Conservation (phyloP, 2,329 filamentous ascomycete genomes). For the Fusarium keratoplasticum region DNA sequence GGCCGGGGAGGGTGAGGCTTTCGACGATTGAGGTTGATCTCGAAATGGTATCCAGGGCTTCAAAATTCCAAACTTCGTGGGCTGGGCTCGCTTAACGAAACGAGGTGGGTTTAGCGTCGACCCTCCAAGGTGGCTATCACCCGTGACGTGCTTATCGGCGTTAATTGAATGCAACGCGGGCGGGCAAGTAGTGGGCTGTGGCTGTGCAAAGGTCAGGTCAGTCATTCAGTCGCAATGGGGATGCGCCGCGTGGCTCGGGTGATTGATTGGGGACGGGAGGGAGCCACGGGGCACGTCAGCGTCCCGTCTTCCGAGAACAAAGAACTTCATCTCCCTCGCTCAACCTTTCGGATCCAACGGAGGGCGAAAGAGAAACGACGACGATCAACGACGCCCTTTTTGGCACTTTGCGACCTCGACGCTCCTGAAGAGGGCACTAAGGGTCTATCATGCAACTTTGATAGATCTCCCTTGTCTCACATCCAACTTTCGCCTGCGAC, state of each 20-base stretch:
- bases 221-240: constrained; percentile 3
- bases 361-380: constrained; percentile 8
- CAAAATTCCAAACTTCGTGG: not conserved
- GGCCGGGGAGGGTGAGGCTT: constrained; percentile 39
- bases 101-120: not conserved
- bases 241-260: constrained; percentile 33
- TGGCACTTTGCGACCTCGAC: constrained; percentile 4
- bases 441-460: constrained; percentile 35
- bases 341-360: constrained; percentile 23
- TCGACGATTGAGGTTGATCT: constrained; percentile 50
- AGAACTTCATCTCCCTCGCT: constrained; percentile 28
- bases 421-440: constrained; percentile 16
- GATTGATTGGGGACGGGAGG: constrained; percentile 31
- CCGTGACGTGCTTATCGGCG: constrained; percentile 24
- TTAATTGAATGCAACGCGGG: constrained; percentile 31
- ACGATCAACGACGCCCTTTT: constrained; percentile 7
- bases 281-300: constrained; percentile 43
- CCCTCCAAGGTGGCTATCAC: not conserved
- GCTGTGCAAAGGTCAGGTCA: constrained; percentile 27
- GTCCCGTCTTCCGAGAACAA: constrained; percentile 34
- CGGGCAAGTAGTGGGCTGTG: constrained; percentile 18
- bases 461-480: constrained; percentile 8
- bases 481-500: constrained; percentile 21
- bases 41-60: constrained; percentile 29
- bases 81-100: not conserved